Base-by-base conservation (phyloP, 1,284 basidiomycete genomes). In the Tetrapyrgos nigripes region DNA sequence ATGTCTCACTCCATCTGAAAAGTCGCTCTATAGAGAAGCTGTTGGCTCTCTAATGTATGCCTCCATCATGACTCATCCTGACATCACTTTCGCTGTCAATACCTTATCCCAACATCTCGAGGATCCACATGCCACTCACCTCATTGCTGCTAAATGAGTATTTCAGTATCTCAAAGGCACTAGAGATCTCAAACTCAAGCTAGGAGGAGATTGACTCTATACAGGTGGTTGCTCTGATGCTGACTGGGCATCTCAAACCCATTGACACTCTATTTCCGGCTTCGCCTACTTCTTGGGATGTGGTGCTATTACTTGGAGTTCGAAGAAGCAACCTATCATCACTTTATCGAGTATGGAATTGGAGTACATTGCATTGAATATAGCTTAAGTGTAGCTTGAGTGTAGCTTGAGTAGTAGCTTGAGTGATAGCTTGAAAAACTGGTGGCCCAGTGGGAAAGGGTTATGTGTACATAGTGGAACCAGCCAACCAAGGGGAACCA, bases 291-390 rank as follows among this genome's bases (percentile, higher is more conserved):
- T 66, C 23, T 10, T 70, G 27, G 64, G 62, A 4, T 33, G 24
- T 24, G 70, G 67, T 2, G 57, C 63, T 17, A 44, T 72, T 4
- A 57, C 57, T 21, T 72, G 69, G 70, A 56, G 51, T n/a, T n/a
- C n/a, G n/a, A n/a, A n/a, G n/a, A n/a, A n/a, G n/a, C n/a, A n/a
- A n/a, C n/a, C n/a, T 31, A 55, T 60, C 3, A 60, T 71, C 26
- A 59, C 69, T 17, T 58, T 68, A 3, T 70, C 70, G 4, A 66
- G 60, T 23, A 66, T 64, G 4, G 66, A 72, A 59, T 58, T 68
- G 1, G 69, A 73, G 60, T 71, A 71, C 53, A 58, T 68, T 24
- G 61, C 69, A 33, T 14, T 33, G 31, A 33, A n/a, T n/a, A n/a
- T n/a, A n/a, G n/a, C n/a, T n/a, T n/a, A n/a, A n/a, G n/a, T n/a